Evolutionary conservation across 306 rosid species (phyloP).

Genomic region (Vachellia pachyceras): DNA sequence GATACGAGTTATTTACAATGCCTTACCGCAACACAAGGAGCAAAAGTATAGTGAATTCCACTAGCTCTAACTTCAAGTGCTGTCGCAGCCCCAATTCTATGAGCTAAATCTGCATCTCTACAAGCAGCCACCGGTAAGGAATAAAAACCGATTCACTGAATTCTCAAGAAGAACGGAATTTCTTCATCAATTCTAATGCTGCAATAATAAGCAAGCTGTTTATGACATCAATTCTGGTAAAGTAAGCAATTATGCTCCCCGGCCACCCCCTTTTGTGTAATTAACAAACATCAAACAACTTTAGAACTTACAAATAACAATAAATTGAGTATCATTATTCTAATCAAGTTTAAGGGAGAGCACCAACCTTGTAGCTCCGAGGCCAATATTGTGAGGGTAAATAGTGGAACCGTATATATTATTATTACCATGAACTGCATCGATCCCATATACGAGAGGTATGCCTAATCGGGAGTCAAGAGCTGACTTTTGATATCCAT

Average conservation of each 20-base stretch:
- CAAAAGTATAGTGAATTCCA: slow-evolving; percentile 71
- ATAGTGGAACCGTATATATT: slow-evolving; percentile 75
- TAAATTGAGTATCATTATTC: background rate
- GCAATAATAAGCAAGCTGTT: slow-evolving; percentile 1
- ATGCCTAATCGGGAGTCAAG: slow-evolving; percentile 71
- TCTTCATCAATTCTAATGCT: background rate
- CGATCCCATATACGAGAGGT: slow-evolving; percentile 80
- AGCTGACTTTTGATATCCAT: slow-evolving; percentile 68
- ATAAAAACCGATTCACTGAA: background rate
- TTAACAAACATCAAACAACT: background rate
- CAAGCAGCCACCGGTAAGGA: slow-evolving; percentile 25
- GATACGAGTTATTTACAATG: background rate
- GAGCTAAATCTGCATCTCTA: slow-evolving; percentile 79
- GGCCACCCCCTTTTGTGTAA: background rate
- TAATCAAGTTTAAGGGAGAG: slow-evolving; percentile 18
- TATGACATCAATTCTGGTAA: slow-evolving; percentile 14
- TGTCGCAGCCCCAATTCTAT: slow-evolving; percentile 77
- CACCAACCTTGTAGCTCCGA: slow-evolving; percentile 81
- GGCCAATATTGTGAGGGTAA: slow-evolving; percentile 83
- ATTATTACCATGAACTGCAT: slow-evolving; percentile 90
- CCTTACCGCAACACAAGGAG: slow-evolving; percentile 56
- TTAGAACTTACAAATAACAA: background rate
- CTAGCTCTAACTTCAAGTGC: slow-evolving; percentile 88
- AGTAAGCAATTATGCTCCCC: background rate
- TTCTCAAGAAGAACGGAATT: background rate